Evolutionary conservation across 2,329 filamentous ascomycete species (phyloP), one percentile per base, ranked within the genome.

Genomic region (Clathrospora elynae): DNA sequence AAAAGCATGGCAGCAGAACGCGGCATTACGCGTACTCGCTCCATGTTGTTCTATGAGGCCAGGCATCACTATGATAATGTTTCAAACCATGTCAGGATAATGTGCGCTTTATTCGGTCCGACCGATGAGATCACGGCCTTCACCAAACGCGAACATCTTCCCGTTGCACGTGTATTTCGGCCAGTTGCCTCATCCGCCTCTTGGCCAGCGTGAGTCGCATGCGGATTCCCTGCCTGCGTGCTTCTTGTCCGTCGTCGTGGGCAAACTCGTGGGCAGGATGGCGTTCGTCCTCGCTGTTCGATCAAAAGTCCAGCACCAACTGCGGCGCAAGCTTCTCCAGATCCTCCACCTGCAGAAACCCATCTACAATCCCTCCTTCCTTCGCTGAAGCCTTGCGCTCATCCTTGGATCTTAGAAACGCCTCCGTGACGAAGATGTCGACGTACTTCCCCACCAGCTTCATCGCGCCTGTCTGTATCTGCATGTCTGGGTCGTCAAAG

Each of bases 391-490:
- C 71, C 26, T 68, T 75, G 64, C 86, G 85, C 75, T 89, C 87
- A 45, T 84, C 83, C 7, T 84, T 82, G 25, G 88, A 85, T 62
- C 92, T 74, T 11, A 90, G 89, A 65, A 97, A 84, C 1, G 90
- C 89, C 73, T 97, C 92, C 49, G 87, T 80, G 38, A 96, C 87
- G 72, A 96, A 97, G 0, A 92, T 82, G 70, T 96, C 90, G 70
- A 96, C 80, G 67, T 97, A 97, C 72, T 86, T 90, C 10, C 84
- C 86, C 45, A 91, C 80, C 1, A 90, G 81, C 5, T 75, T 78
- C 66, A 91, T 88, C 3, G 57, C 66, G 22, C 66, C 67, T 31
- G 64, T 62, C 40, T 66, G 59, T 40, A 70, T 71, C 33, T 67
- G 59, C 22, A 58, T 67, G 10, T 65, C 56, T 9, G 56, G 41